Conservation (phyloP, 805 yeast species). For the Kregervanrija fluxuum region DNA sequence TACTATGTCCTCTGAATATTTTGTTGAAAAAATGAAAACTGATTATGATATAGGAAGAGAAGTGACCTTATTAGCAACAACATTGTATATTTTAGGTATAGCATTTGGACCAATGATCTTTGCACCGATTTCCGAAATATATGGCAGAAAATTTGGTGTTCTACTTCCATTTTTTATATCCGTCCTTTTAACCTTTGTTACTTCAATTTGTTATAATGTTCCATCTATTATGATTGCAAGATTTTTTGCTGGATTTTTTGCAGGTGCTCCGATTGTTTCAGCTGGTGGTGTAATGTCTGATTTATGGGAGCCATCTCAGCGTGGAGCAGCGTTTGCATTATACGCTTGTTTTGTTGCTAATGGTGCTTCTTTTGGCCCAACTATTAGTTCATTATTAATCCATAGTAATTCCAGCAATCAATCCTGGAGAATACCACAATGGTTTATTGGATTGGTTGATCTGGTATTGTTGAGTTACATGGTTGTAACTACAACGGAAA, state of each 20-base stretch:
- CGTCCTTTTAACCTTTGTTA: slow-evolving; percentile 39
- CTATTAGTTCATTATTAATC: slow-evolving; percentile 41
- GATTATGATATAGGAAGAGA: slow-evolving; percentile 37
- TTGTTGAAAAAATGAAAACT: slow-evolving; percentile 14
- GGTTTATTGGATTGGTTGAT: slow-evolving; percentile 39
- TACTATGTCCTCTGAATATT: slow-evolving; percentile 34
- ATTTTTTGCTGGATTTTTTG: slow-evolving; percentile 52
- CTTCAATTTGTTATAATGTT: slow-evolving; percentile 43
- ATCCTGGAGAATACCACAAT: slow-evolving; percentile 55
- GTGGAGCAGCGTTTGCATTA: slow-evolving; percentile 48
- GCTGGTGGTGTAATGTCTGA: slow-evolving; percentile 57
- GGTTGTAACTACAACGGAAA: slow-evolving; percentile 30
- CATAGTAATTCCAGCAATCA: slow-evolving; percentile 31
- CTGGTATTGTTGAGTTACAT: slow-evolving; percentile 27
- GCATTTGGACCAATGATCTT: slow-evolving; percentile 62
- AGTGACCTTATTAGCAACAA: slow-evolving; percentile 44
- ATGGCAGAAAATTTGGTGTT: slow-evolving; percentile 37
- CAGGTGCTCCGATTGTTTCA: slow-evolving; percentile 54
- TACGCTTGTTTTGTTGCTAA: slow-evolving; percentile 45
- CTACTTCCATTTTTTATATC: slow-evolving; percentile 34
- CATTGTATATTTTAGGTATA: slow-evolving; percentile 58
- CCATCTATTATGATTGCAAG: slow-evolving; percentile 46
- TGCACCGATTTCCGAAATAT: slow-evolving; percentile 52
- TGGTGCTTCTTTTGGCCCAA: slow-evolving; percentile 70
- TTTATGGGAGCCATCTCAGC: slow-evolving; percentile 37